Evolutionary conservation across 2,329 filamentous ascomycete species (phyloP).

Genomic region (Zasmidium angulare): DNA sequence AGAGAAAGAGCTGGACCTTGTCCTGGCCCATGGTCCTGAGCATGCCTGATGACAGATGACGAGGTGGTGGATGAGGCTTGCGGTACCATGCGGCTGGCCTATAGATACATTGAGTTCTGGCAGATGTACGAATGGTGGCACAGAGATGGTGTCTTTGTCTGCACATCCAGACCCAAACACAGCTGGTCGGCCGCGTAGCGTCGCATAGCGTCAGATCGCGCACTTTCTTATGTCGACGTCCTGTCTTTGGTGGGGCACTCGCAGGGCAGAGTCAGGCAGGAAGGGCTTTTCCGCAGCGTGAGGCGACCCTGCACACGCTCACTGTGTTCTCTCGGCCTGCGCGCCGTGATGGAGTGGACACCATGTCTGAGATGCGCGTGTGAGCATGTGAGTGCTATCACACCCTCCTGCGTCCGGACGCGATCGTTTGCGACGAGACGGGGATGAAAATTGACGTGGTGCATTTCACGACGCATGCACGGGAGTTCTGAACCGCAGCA

Average conservation of each 20-base stretch:
- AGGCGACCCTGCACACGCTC: not conserved
- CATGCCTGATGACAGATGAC: conserved; percentile 3
- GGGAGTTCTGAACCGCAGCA: not conserved
- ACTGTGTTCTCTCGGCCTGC: not conserved
- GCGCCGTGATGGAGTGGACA: conserved; percentile 1
- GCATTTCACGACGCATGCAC: not conserved
- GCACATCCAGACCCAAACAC: conserved; percentile 17
- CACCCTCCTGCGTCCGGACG: not conserved
- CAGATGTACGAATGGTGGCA: conserved; percentile 4
- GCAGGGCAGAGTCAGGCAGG: not conserved
- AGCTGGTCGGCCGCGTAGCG: conserved; percentile 27
- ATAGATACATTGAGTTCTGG: not conserved
- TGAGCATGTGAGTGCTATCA: not conserved
- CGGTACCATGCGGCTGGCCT: not conserved
- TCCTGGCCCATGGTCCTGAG: conserved; percentile 7
- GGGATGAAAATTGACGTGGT: not conserved
- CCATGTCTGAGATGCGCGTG: conserved; percentile 5
- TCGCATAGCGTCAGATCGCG: conserved; percentile 31
- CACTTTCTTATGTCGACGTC: conserved; percentile 36
- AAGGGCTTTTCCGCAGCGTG: conserved; percentile 1
- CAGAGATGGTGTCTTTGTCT: conserved; percentile 10
- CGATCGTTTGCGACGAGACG: not conserved
- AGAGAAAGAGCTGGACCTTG: not conserved
- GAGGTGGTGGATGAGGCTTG: not conserved
- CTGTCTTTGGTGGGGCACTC: conserved; percentile 25